Base-by-base conservation (phyloP, 2,329 filamentous ascomycete genomes). In the Penicillium expansum region DNA sequence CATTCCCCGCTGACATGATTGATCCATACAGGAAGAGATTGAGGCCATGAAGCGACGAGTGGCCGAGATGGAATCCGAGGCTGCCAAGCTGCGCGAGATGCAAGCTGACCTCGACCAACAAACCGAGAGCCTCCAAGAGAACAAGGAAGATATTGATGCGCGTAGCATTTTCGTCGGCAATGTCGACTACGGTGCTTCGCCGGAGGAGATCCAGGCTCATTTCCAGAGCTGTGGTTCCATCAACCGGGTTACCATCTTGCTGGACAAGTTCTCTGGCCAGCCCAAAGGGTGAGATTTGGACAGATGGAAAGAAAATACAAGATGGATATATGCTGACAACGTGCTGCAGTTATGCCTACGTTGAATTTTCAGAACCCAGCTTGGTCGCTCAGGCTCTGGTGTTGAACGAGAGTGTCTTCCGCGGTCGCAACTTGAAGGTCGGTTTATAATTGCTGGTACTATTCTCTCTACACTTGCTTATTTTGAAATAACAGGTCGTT, bases 131-230 rank as follows among this genome's bases (percentile, higher is more conserved):
- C 82, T 94, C 60, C 86, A 89, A 64, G 94, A 97, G 73, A 92
- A 92, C 79, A 96, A 95, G 77, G 92, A 97, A 74, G 95, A 97
- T 66, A 87, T 99, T 58, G 94, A 99, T 77, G 88, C 88, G 65
- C 88, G 94, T 69, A 97, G 92, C 78, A 92, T 99, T 76, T 99
- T 99, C 74, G 94, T 99, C 43, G 94, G 94, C 66, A 99, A 99
- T 68, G 94, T 99, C 64, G 94, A 99, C 77, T 99, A 99, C 76
- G 92, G 91, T 61, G 92, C 93, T 22, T 95, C 92, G 29, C 94
- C 94, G 2, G 94, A 99, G 78, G 94, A 99, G 80, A 94, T 99
- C 58, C 94, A 99, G 80, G 91, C 92, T 58, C 94, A 99, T 73
- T 99, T 99, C 79, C 92, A 96, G 81, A 95, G 88, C 80, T 96